Conservation (phyloP, 2,329 filamentous ascomycete genomes). For the Nemania abortiva region DNA sequence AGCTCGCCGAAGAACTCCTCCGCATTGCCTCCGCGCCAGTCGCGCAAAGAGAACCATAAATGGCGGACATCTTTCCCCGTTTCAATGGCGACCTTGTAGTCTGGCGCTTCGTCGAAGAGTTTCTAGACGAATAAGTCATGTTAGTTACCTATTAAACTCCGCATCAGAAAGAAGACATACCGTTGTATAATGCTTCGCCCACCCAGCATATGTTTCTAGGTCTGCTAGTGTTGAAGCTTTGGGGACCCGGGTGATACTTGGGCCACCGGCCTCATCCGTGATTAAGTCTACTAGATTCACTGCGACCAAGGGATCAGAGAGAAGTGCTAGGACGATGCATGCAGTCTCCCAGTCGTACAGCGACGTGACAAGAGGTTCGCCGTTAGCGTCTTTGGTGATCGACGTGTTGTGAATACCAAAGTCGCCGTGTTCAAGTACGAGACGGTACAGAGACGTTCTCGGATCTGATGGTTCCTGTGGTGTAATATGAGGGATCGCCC, state of each 20-base stretch:
- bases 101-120: background rate
- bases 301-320: conserved; percentile 8
- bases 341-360: conserved; percentile 3
- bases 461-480: background rate
- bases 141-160: background rate
- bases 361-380: background rate
- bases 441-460: background rate
- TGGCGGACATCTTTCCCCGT: conserved; percentile 7
- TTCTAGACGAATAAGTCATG: background rate
- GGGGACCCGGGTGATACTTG: background rate
- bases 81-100: background rate
- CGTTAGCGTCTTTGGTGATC: background rate
- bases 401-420: conserved; percentile 9
- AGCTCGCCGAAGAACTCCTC: conserved; percentile 1
- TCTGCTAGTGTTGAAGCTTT: background rate
- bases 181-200: background rate
- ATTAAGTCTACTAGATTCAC: background rate
- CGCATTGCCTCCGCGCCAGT: background rate
- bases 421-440: conserved; percentile 10
- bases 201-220: background rate
- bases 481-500: conserved; percentile 7
- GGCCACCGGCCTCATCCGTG: background rate
- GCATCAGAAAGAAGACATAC: background rate
- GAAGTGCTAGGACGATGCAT: conserved; percentile 1
- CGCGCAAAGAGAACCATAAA: conserved; percentile 2